Evolutionary conservation across 2,329 filamentous ascomycete species (phyloP).

Genomic region (Septoria linicola): DNA sequence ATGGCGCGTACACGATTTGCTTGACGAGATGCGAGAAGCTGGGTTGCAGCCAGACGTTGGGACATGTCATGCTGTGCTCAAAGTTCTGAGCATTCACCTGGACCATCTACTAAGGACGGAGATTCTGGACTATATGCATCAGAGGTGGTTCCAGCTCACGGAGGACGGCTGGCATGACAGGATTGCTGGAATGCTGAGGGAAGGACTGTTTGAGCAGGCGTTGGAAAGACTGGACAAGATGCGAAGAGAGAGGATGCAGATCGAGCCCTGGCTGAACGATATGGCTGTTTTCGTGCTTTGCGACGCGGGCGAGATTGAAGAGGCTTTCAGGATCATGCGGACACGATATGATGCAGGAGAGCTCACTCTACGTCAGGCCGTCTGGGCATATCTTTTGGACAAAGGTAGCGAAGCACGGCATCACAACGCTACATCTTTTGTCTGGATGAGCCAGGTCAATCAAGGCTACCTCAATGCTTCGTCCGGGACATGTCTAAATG

Average conservation of each 20-base stretch:
- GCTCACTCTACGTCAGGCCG: constrained; percentile 48
- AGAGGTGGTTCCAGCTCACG: constrained; percentile 66
- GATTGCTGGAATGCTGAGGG: constrained; percentile 71
- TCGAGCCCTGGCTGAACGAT: constrained; percentile 75
- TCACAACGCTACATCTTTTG: constrained; percentile 63
- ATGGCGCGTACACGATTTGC: constrained; percentile 59
- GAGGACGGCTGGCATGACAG: constrained; percentile 65
- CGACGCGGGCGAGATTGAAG: constrained; percentile 71
- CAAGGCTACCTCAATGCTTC: constrained; percentile 60
- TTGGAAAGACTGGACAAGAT: constrained; percentile 68
- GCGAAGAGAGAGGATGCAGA: constrained; percentile 53
- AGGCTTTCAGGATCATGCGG: constrained; percentile 68
- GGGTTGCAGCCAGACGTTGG: constrained; percentile 63
- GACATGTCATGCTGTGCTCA: constrained; percentile 70
- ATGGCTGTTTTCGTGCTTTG: constrained; percentile 73
- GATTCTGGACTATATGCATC: constrained; percentile 71
- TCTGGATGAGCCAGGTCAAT: constrained; percentile 69
- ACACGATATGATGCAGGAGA: constrained; percentile 51
- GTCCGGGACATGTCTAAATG: constrained; percentile 64
- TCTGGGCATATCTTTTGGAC: constrained; percentile 75
- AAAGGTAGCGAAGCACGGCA: constrained; percentile 62
- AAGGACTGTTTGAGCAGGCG: constrained; percentile 79
- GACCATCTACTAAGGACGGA: constrained; percentile 74
- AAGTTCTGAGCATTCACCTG: constrained; percentile 77
- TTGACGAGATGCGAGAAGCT: constrained; percentile 68